phyloP scores from a whole-genome alignment of 805 yeast species.

The Barnettozyma pratensis region DNA sequence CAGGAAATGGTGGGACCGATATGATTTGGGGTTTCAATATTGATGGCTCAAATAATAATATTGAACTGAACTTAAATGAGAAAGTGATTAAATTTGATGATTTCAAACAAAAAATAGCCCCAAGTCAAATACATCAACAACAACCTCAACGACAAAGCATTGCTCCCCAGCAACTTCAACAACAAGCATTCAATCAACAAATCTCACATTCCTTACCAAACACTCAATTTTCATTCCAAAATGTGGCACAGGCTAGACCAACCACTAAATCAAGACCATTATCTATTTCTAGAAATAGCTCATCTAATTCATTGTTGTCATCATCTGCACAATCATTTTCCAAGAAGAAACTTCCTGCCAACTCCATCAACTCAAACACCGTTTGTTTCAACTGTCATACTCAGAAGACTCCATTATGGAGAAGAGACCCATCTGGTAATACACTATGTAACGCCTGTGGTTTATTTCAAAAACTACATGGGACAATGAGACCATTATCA shows the following conservation, averaged over 20 bases:
- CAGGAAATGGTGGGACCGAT: constrained; percentile 34
- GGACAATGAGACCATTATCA: constrained; percentile 85
- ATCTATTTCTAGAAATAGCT: neutral
- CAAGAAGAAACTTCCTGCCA: constrained; percentile 20
- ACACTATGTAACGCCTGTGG: constrained; percentile 97
- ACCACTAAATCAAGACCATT: neutral
- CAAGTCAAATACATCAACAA: no score
- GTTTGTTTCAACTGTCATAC: constrained; percentile 87
- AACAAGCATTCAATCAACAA: constrained; percentile 9
- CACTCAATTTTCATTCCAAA: neutral
- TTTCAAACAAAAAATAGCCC: neutral
- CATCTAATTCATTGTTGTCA: constrained; percentile 15
- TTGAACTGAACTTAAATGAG: constrained; percentile 12
- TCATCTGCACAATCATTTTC: constrained; percentile 16
- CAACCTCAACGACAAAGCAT: neutral
- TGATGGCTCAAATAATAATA: constrained; percentile 17
- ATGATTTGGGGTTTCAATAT: constrained; percentile 35
- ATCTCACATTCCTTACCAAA: constrained; percentile 7
- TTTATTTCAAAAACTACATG: constrained; percentile 81
- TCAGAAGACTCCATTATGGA: constrained; percentile 88
- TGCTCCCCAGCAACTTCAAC: constrained; percentile 6
- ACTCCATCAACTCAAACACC: constrained; percentile 20
- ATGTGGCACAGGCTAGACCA: neutral
- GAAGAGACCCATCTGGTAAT: constrained; percentile 84
- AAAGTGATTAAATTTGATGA: constrained; percentile 13